Evolutionary conservation across 1,139 yeast genomes (phyloP).

Genomic region (Scheffersomyces segobiensis): DNA sequence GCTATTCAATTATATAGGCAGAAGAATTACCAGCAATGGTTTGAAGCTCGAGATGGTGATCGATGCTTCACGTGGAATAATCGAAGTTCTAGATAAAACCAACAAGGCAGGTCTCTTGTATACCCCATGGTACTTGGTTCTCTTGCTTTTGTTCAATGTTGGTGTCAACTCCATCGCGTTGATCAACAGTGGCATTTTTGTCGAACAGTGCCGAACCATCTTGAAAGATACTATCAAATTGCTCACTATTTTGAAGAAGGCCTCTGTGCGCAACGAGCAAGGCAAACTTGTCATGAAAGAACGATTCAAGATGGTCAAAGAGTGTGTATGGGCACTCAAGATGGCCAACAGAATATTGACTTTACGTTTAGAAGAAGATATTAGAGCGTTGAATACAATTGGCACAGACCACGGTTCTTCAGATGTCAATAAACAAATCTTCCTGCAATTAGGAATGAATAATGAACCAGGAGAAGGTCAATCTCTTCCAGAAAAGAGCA

Average conservation of each 20-base stretch:
- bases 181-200: conserved; percentile 42
- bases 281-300: conserved; percentile 40
- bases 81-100: conserved; percentile 34
- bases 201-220: conserved; percentile 24
- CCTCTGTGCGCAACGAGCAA: conserved; percentile 32
- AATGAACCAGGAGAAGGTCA: conserved; percentile 9
- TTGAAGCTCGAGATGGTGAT: conserved; percentile 35
- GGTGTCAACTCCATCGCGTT: conserved; percentile 48
- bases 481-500: conserved; percentile 8
- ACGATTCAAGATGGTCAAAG: conserved; percentile 59
- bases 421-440: conserved; percentile 51
- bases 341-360: conserved; percentile 54
- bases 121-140: conserved; percentile 57
- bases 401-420: conserved; percentile 63
- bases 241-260: conserved; percentile 26
- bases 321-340: conserved; percentile 64
- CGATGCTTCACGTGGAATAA: conserved; percentile 35
- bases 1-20: conserved; percentile 36
- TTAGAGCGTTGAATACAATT: conserved; percentile 33
- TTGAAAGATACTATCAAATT: conserved; percentile 28
- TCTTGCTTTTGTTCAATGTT: conserved; percentile 47
- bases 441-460: conserved; percentile 43
- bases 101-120: conserved; percentile 35
- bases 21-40: conserved; percentile 32
- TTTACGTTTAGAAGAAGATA: conserved; percentile 46